Evolutionary conservation across 208 protist genomes (phyloP).

Genomic region (Vickermania ingenoplastis): DNA sequence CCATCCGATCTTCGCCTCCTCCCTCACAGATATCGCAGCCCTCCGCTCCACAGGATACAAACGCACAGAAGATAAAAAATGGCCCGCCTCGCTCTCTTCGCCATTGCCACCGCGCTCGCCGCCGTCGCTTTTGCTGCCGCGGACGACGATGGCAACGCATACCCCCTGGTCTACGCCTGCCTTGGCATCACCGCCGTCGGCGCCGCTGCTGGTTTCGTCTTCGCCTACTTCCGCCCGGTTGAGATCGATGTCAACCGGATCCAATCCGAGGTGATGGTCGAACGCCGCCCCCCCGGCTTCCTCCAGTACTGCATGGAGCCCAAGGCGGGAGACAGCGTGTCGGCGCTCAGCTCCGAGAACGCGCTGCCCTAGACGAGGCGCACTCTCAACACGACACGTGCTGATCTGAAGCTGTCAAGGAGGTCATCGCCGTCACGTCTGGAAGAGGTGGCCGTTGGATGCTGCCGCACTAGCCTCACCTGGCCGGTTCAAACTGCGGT

Average conservation of each 20-base stretch:
- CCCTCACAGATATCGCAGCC: no score
- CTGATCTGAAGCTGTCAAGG: no score
- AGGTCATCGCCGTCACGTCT: no score
- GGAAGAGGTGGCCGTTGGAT: no score
- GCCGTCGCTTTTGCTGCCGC: slow-evolving; percentile 15
- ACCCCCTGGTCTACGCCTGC: slow-evolving; percentile 53
- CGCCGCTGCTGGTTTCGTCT: slow-evolving; percentile 26
- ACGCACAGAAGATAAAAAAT: no score
- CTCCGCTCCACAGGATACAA: no score
- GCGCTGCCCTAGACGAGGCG: neutral
- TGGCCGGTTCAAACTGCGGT: no score
- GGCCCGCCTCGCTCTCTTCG: neutral
- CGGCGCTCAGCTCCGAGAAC: neutral
- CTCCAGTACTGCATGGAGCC: neutral
- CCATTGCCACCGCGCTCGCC: slow-evolving; percentile 9
- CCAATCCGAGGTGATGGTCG: neutral
- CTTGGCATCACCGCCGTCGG: slow-evolving; percentile 46
- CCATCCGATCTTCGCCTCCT: no score
- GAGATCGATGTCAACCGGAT: slow-evolving; percentile 25
- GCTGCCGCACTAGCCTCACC: no score
- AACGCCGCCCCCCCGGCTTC: neutral
- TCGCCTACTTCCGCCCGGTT: slow-evolving; percentile 43
- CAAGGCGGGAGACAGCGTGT: neutral
- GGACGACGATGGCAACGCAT: slow-evolving; percentile 26
- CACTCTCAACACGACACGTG: no score